Percentiles rank a stretch among this genome's conserved stretches.
phyloP scores from a whole-genome alignment of 495 filamentous ascomycete species.

The Talaromyces liani region DNA sequence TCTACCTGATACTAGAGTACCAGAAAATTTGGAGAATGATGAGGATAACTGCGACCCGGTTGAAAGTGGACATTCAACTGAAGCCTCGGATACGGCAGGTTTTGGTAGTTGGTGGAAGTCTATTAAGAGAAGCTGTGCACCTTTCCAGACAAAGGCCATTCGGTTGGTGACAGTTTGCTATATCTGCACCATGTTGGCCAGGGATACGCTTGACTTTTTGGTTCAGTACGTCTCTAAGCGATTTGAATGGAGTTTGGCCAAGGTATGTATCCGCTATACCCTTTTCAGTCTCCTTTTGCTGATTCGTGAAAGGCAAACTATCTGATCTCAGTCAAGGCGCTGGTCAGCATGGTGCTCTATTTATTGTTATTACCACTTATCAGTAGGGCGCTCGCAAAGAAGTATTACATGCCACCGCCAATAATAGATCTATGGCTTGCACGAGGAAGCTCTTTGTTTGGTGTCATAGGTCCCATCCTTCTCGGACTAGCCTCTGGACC shows the following conservation, averaged over 20 bases:
- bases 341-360: conserved; percentile 1
- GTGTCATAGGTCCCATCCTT: neutral
- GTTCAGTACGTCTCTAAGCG: conserved; percentile 7
- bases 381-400: neutral
- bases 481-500: neutral
- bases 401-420: neutral
- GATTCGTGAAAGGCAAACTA: conserved; percentile 3
- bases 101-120: neutral
- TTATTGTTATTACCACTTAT: neutral
- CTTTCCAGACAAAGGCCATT: neutral
- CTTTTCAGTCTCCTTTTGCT: neutral
- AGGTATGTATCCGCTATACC: neutral
- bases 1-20: neutral
- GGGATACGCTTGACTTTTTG: conserved; percentile 2
- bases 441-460: conserved; percentile 5
- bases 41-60: neutral
- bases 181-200: neutral
- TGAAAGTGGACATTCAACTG: neutral
- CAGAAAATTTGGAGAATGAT: neutral
- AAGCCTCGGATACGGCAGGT: neutral
- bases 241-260: conserved; percentile 2
- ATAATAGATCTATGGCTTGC: neutral
- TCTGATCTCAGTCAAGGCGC: neutral
- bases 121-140: neutral
- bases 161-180: neutral